Percentiles rank a stretch among this genome's conserved stretches.
Conservation (phyloP, 176 grass and related monocot species). For the Aegilops tauschii region DNA sequence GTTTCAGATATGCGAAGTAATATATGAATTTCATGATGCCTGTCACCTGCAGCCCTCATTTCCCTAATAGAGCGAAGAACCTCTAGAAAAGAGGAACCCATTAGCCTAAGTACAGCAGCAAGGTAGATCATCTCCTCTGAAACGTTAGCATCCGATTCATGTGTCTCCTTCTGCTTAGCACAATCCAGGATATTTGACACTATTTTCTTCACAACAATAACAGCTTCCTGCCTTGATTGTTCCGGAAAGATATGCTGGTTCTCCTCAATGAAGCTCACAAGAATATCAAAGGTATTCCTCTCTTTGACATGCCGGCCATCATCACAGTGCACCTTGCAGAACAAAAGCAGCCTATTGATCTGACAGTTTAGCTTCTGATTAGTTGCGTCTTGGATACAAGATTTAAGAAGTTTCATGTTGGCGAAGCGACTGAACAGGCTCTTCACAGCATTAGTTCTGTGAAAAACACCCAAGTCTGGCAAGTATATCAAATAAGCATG, state of each 20-base stretch:
- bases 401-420: background rate
- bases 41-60: background rate
- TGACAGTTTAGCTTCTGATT: slow-evolving; percentile 34
- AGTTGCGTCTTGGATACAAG: background rate
- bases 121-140: slow-evolving; percentile 45
- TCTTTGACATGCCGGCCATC: slow-evolving; percentile 13
- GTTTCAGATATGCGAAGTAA: slow-evolving; percentile 7
- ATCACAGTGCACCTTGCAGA: slow-evolving; percentile 28
- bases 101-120: slow-evolving; percentile 38
- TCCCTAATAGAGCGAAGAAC: slow-evolving; percentile 22
- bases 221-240: slow-evolving; percentile 35
- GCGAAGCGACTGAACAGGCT: background rate
- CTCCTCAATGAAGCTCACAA: slow-evolving; percentile 28
- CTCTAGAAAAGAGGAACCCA: slow-evolving; percentile 29
- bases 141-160: slow-evolving; percentile 1
- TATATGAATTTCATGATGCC: background rate
- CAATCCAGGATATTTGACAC: slow-evolving; percentile 16
- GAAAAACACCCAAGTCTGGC: slow-evolving; percentile 22
- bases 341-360: slow-evolving; percentile 31
- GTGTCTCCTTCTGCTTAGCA: slow-evolving; percentile 16
- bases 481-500: slow-evolving; percentile 23
- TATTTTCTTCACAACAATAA: slow-evolving; percentile 21
- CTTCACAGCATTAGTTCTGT: background rate
- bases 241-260: slow-evolving; percentile 43
- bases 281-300: background rate